phyloP scores from a whole-genome alignment of 768 basidiomycete species.

The Kwoniella shandongensis region DNA sequence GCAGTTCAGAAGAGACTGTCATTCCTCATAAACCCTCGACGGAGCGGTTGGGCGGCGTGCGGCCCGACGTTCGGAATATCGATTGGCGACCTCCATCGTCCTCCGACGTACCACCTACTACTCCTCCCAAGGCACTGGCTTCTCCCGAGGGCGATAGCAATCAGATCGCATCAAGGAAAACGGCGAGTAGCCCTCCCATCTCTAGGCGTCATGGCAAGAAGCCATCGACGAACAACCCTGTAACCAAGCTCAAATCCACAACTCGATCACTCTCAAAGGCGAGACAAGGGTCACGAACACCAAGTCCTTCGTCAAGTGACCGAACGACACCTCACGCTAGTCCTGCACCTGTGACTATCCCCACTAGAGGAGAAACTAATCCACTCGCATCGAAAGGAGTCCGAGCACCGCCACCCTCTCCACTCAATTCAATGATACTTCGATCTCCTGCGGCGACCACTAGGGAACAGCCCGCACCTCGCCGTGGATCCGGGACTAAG shows the following conservation, averaged over 20 bases:
- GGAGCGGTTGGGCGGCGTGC: constrained; percentile 4
- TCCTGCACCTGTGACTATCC: neutral
- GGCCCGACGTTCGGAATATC: constrained; percentile 13
- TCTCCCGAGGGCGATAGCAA: too few species aligned
- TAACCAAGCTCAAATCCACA: neutral
- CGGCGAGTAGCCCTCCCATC: too few species aligned
- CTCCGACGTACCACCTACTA: neutral
- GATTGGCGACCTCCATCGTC: constrained; percentile 11
- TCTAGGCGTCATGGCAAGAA: neutral
- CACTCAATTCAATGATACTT: constrained; percentile 10
- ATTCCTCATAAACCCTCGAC: constrained; percentile 6
- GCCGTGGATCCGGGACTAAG: neutral
- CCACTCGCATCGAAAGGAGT: constrained; percentile 2
- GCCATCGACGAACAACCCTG: neutral
- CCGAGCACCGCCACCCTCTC: constrained; percentile 17
- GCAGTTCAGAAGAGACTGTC: neutral
- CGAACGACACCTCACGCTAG: neutral
- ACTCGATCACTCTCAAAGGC: neutral
- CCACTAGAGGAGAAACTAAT: neutral
- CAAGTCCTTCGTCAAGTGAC: neutral
- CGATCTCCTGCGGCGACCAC: neutral
- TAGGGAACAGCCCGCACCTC: neutral
- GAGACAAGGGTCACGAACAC: neutral
- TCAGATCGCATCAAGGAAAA: too few species aligned
- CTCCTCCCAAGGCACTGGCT: too few species aligned